Evolutionary conservation across 1,284 basidiomycete species (phyloP).

Genomic region (Rugosomyces carneus): DNA sequence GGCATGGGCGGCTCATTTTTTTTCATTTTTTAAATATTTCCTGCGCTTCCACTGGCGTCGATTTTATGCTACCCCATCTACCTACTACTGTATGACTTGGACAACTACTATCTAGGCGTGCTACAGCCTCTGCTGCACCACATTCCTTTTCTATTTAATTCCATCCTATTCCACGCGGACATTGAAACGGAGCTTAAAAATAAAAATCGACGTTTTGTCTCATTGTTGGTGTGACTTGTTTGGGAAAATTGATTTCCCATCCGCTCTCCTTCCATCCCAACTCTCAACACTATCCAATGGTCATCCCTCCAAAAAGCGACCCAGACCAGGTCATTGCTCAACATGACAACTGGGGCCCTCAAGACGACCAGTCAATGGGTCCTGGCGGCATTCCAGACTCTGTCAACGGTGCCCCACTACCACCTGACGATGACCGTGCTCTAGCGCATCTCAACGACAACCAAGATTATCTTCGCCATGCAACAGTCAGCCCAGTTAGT

Average conservation of each 20-base stretch:
- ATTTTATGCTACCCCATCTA: slow-evolving; percentile 10
- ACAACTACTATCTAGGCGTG: slow-evolving; percentile 11
- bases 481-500: slow-evolving; percentile 39
- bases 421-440: slow-evolving; percentile 36
- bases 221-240: slow-evolving; percentile 5
- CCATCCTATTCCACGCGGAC: slow-evolving; percentile 14
- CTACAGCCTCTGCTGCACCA: slow-evolving; percentile 3
- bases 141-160: slow-evolving; percentile 4
- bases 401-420: slow-evolving; percentile 38
- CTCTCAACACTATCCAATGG: slow-evolving; percentile 30
- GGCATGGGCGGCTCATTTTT: neutral
- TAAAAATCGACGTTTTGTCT: slow-evolving; percentile 1
- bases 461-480: slow-evolving; percentile 43
- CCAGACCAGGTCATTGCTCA: slow-evolving; percentile 28
- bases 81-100: slow-evolving; percentile 15
- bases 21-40: neutral
- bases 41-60: neutral
- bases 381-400: slow-evolving; percentile 38
- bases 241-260: slow-evolving; percentile 1
- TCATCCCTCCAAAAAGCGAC: slow-evolving; percentile 38
- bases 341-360: slow-evolving; percentile 47
- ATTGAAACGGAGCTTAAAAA: slow-evolving; percentile 17
- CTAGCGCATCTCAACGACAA: slow-evolving; percentile 38
- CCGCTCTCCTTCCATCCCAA: slow-evolving; percentile 4
- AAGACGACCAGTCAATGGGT: slow-evolving; percentile 52